Percentiles rank a stretch among this genome's conserved stretches.
Evolutionary conservation across 768 basidiomycete genomes (phyloP).

Genomic region (Cyclocybe aegerita): DNA sequence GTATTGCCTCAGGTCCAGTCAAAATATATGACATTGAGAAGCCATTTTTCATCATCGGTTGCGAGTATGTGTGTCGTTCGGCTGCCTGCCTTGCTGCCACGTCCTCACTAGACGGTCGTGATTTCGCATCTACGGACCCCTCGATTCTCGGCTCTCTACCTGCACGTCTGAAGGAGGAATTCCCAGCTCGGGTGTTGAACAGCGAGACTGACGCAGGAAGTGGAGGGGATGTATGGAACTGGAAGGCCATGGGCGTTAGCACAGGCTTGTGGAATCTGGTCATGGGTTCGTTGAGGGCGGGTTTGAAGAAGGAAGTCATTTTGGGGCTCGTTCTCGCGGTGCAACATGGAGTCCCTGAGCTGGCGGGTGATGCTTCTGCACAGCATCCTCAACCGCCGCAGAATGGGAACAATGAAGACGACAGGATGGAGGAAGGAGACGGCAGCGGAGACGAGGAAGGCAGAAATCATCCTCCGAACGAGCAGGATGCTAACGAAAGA

Average conservation of each 20-base stretch:
- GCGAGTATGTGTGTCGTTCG: conserved; percentile 71
- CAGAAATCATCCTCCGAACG: conserved; percentile 8
- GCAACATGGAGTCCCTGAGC: conserved; percentile 31
- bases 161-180: conserved; percentile 66
- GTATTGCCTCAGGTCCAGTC: conserved; percentile 71
- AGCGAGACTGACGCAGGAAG: conserved; percentile 58
- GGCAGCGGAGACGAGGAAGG: conserved; percentile 18
- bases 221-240: conserved; percentile 68
- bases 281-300: conserved; percentile 52
- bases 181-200: conserved; percentile 63
- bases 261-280: conserved; percentile 74
- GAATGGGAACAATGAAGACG: conserved; percentile 14
- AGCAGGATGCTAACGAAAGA: conserved; percentile 7
- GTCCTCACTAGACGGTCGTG: conserved; percentile 52
- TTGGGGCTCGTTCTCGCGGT: conserved; percentile 27
- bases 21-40: conserved; percentile 79
- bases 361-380: conserved; percentile 45
- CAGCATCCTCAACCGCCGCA: conserved; percentile 4
- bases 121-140: conserved; percentile 70
- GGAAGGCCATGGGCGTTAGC: conserved; percentile 75
- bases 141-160: conserved; percentile 73
- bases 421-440: conserved; percentile 28
- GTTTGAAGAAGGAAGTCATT: conserved; percentile 62
- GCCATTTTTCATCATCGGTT: conserved; percentile 84
- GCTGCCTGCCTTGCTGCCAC: conserved; percentile 40